Percentiles rank a stretch among this genome's conserved stretches.
Evolutionary conservation across 2,329 filamentous ascomycete species (phyloP).

Genomic region (Pseudogymnoascus destructans): DNA sequence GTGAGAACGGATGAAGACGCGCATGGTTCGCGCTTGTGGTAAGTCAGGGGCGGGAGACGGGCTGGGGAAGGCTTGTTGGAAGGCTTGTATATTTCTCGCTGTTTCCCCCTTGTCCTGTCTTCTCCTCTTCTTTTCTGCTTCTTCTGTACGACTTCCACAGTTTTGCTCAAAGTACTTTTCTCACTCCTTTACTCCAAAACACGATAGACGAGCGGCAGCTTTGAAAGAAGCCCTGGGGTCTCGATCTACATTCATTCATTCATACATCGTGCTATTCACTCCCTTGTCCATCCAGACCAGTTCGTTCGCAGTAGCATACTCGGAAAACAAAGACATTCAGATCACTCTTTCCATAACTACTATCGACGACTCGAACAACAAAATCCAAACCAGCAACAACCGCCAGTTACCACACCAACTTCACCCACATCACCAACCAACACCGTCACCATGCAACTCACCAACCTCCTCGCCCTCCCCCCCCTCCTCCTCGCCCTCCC

Average conservation of each 20-base stretch:
- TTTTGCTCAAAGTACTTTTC: not conserved
- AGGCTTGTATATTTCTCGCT: not conserved
- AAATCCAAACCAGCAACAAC: not conserved
- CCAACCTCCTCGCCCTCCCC: slow-evolving; percentile 4
- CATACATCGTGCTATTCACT: not conserved
- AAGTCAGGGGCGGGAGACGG: not conserved
- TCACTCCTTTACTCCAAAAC: not conserved
- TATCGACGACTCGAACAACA: not conserved
- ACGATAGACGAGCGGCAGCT: not conserved
- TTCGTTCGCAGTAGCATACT: not conserved
- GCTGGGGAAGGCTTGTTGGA: not conserved
- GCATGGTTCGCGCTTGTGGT: not conserved
- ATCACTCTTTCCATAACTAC: not conserved
- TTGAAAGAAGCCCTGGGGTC: slow-evolving; percentile 3
- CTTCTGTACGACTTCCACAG: not conserved
- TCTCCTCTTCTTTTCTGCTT: not conserved
- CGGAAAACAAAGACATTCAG: not conserved
- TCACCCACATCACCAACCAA: not conserved
- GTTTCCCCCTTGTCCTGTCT: not conserved
- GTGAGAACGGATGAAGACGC: not conserved
- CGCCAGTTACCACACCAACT: not conserved
- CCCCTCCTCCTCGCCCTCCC: not conserved
- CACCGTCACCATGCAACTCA: not conserved
- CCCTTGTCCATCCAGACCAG: not conserved
- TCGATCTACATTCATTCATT: not conserved